Conservation (phyloP, 1,284 basidiomycete genomes). For the Ceraceosorus guamensis region DNA sequence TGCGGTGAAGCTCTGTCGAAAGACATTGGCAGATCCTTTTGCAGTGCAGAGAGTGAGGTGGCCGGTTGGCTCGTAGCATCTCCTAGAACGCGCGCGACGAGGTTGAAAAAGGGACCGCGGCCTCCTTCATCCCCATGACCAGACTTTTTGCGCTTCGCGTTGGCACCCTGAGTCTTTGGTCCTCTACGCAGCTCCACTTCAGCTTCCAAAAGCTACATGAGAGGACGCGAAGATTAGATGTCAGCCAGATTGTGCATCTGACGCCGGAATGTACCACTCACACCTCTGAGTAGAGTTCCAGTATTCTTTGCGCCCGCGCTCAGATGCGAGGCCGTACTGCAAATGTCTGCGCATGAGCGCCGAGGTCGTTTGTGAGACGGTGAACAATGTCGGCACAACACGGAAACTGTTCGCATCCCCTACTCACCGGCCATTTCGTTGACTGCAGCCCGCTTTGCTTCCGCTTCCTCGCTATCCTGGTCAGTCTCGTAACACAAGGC, state of each 20-base stretch:
- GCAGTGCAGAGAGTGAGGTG: neutral
- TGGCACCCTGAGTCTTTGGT: neutral
- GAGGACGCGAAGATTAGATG: too few relatives aligned
- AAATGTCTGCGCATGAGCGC: neutral
- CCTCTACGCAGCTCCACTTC: slow-evolving; percentile 4
- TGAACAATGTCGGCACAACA: too few relatives aligned
- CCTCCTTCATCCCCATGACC: neutral
- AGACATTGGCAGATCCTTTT: neutral
- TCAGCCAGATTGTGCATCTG: too few relatives aligned
- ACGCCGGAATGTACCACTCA: too few relatives aligned
- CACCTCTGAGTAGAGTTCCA: too few relatives aligned
- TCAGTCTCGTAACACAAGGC: slow-evolving; percentile 21
- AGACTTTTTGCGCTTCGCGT: slow-evolving; percentile 3
- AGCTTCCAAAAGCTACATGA: neutral
- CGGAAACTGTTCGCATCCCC: too few relatives aligned
- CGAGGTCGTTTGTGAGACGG: too few relatives aligned
- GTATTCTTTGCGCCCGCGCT: slow-evolving; percentile 7
- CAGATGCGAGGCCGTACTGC: slow-evolving; percentile 5
- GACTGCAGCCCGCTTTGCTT: slow-evolving; percentile 15
- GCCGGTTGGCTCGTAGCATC: slow-evolving; percentile 2
- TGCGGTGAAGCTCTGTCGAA: neutral
- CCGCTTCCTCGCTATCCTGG: slow-evolving; percentile 3
- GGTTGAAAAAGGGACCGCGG: slow-evolving; percentile 2
- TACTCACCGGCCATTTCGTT: neutral
- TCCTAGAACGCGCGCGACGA: slow-evolving; percentile 3